These are phyloP conservation scores for Ogataea thermomethanolica DNA, from an alignment of 805 yeast species.

Conservation along the genomic window DNA sequence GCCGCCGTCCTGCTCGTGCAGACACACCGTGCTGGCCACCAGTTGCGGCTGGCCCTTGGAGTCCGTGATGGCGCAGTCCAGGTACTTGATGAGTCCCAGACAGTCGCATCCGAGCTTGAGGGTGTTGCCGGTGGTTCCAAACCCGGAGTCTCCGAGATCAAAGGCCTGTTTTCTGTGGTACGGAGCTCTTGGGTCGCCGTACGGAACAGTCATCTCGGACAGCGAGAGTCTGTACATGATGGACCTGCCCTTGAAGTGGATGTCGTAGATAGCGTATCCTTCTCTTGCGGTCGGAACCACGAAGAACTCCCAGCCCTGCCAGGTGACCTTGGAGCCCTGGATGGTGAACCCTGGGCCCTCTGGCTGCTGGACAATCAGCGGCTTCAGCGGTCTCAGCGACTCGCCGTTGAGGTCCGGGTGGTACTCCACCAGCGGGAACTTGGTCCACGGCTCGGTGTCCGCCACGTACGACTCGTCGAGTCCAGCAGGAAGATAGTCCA, in stretches of 20 bases:
- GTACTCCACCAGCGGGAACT: constrained; percentile 63
- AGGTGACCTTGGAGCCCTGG: constrained; percentile 57
- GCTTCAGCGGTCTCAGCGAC: constrained; percentile 57
- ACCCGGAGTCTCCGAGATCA: constrained; percentile 83
- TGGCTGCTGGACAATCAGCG: constrained; percentile 67
- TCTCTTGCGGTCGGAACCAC: constrained; percentile 70
- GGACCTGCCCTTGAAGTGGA: constrained; percentile 72
- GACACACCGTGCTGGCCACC: constrained; percentile 68
- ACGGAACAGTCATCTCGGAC: constrained; percentile 86
- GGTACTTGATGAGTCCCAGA: constrained; percentile 71
- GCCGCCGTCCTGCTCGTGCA: constrained; percentile 80
- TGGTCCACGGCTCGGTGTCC: constrained; percentile 59
- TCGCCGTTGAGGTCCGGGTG: constrained; percentile 68
- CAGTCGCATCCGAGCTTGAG: constrained; percentile 78
- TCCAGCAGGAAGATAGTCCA: constrained; percentile 73
- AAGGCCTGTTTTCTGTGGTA: constrained; percentile 85
- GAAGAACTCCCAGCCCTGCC: constrained; percentile 87
- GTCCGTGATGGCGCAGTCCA: constrained; percentile 56
- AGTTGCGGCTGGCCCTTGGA: constrained; percentile 59
- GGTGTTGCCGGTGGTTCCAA: constrained; percentile 68
- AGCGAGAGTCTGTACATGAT: constrained; percentile 68
- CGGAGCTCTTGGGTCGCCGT: constrained; percentile 82
- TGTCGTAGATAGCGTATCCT: constrained; percentile 74
- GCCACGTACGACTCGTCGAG: constrained; percentile 50
- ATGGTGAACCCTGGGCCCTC: constrained; percentile 73